Base-by-base conservation (phyloP, 257 asterid genomes). In the Solanum lycopersicoides region DNA sequence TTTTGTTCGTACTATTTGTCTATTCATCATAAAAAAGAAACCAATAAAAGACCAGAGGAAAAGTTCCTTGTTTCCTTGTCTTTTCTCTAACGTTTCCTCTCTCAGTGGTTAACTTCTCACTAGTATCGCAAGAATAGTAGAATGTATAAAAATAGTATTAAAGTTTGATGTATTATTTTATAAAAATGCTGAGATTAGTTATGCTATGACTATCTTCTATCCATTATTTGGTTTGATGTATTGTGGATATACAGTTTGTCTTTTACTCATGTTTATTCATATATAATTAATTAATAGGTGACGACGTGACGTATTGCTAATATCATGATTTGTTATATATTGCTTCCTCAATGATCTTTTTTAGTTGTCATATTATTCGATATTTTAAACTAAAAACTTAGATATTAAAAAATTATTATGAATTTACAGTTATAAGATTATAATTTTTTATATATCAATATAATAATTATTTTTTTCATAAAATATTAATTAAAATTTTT, bases 131-230 rank as follows among this genome's bases (percentile, higher is more conserved):
- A 25, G 12, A 7, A 6, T 25, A 2, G 2, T 63, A n/a, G 16
- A n/a, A 1, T 12, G 2, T 25, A 66, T 25, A 14, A 13, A 0
- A 25, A 6, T 12, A 66, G 0, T 25, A 66, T 5, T 66, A 6
- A 6, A 66, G 8, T 65, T 65, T 12, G 1, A 2, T 66, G 11
- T 13, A 66, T 66, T 28, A 66, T 50, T 16, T 50, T 66, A 66
- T 66, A 66, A 4, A 25, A 12, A 28, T 66, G 0, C 13, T 66
- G 18, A 13, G 2, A 53, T 53, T 53, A 1, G 20, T 53, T 53
- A 18, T 53, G 11, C n/a, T 53, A 53, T 9, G 10, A 59, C 4
- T 59, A 21, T 21, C 21, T 59, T 20, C 1, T 20, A 9, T 59
- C 2, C 23, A 20, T 3, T 20, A 20, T 8, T 56, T 21, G 28